Evolutionary conservation across 768 basidiomycete species (phyloP), one percentile per base, ranked within the genome.

Genomic region (Leccinum disarticulatum): DNA sequence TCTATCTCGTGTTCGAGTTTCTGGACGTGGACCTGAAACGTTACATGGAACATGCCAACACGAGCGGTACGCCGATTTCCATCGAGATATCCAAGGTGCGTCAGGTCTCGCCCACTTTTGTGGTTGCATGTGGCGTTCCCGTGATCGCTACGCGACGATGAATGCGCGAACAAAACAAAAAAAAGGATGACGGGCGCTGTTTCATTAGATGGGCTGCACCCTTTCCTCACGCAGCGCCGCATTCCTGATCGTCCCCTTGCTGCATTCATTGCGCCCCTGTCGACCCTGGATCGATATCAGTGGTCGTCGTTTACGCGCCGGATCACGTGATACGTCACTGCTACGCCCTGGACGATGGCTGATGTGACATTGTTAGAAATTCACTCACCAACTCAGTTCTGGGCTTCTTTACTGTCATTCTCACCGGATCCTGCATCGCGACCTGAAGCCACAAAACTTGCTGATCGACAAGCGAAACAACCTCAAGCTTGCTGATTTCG

Each of bases 1-100:
- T 99, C 33, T 99, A 95, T 77, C 87, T 99, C 60, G 97, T 99
- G 35, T 97, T 95, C 71, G 97, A 99, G 76, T 98, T 95, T 76
- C 82, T 99, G 57, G 95, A 99, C 70, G 88, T 95, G 59, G 97
- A 99, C 76, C 77, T 99, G 62, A 99, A 99, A 75, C 84, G 91
- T 35, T 99, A 95, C 76, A 98, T 98, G 85, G 97, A 98, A 72
- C 86, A 86, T 38, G 87, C 88, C 54, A 95, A 83, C 71, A 84
- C 81, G 70, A 78, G 77, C 54, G 84, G 87, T 58, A 84, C 83
- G 43, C 91, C 92, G 46, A 87, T 98, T 63, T 79, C 85, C 22
- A 79, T 81, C 51, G 83, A 83, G 31, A 85, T 90, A 62, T 87
- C 88, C 75, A 93, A 95, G 87, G 95, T 93, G 68, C 69, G 88